Evolutionary conservation across 345 rosid species (phyloP), one percentile per base, ranked within the genome.

Genomic region (Sonneratia alba): DNA sequence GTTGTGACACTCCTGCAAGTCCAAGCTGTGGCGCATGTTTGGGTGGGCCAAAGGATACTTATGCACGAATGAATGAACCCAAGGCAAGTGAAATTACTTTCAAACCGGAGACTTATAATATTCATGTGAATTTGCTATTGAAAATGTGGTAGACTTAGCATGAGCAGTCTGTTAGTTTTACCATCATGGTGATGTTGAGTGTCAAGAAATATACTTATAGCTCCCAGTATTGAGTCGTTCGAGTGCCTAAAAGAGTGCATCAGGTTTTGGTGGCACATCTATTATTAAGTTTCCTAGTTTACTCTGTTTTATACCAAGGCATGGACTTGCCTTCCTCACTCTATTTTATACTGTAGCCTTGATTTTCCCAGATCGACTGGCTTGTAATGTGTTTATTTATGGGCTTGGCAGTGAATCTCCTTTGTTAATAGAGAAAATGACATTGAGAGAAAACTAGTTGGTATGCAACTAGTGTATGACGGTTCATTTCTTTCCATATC

Each of bases 1-100:
- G 99, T 45, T 95, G 99, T 61, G 99, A 95, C 82, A 86, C 97
- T 6, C 99, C 98, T 68, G 80, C 98, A 37, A 95, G 94, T 80
- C 98, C 99, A 76, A 85, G 91, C 75, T 95, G 99, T 75, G 98
- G 96, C 74, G 99, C 99, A 64, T 95, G 99, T 78, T 82, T 95
- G 88, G 99, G 99, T 76, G 97, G 99, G 77, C 99, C 99, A 48
- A 71, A 76, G 76, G 99, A 95, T 79, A 95, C 99, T 62, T 92
- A 92, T 73, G 98, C 98, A 24, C 97, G 97, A 34, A 77, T 95
- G 87, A 95, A 92, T 68, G 96, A 92, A 75, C 87, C 99, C 68
- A 78, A 81, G 87, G 98, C 80, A 88, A 69, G 87, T 75, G 45
- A 34, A 9, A 27, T 62, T 27, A 9, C 19, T 27, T 62, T 61